These are phyloP conservation scores for Cucumis melo DNA, from an alignment of 306 rosid species.

Conservation along the genomic window DNA sequence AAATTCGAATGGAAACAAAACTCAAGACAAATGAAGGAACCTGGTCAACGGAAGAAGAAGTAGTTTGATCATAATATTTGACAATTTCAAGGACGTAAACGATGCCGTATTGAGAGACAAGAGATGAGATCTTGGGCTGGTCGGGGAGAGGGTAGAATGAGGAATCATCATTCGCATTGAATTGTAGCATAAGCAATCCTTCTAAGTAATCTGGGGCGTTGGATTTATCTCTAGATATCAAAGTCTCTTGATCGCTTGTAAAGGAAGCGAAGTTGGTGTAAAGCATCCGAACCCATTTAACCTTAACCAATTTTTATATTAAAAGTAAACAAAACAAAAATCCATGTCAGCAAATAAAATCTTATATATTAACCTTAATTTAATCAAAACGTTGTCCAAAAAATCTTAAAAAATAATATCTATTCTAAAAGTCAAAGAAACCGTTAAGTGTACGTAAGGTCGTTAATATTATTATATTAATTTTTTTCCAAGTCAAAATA, in stretches of 20 bases:
- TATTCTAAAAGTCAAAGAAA: background rate
- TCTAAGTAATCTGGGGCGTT: conserved; percentile 44
- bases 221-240: conserved; percentile 24
- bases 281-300: conserved; percentile 48
- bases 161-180: conserved; percentile 32
- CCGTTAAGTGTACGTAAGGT: background rate
- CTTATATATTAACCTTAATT: background rate
- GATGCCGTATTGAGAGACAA: conserved; percentile 34
- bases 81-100: conserved; percentile 45
- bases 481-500: no score
- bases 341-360: background rate
- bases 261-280: conserved; percentile 47
- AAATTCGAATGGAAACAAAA: no score
- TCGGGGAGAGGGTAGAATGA: conserved; percentile 49
- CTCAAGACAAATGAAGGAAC: background rate
- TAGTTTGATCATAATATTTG: conserved; percentile 33
- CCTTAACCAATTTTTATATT: conserved; percentile 19
- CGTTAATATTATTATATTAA: no score
- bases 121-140: conserved; percentile 35
- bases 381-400: background rate
- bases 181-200: conserved; percentile 43
- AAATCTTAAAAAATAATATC: background rate
- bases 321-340: background rate
- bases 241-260: conserved; percentile 52
- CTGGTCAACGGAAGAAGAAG: conserved; percentile 19